These are phyloP conservation scores for Penicillium verrucosum DNA, from an alignment of 2,329 filamentous ascomycete species.

Conservation along the genomic window DNA sequence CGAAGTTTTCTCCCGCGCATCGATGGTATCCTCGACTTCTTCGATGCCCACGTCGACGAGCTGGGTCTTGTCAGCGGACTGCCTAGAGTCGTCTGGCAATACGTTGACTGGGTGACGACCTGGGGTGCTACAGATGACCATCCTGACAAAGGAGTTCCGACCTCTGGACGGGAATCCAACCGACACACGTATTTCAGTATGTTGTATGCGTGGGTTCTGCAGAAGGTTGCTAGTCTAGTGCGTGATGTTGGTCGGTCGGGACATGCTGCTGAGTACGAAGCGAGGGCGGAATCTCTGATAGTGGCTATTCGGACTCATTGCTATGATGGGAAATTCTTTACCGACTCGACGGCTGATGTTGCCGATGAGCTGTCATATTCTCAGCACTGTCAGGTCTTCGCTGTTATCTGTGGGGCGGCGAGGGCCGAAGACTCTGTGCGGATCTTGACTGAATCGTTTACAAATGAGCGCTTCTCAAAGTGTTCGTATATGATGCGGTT, in stretches of 20 bases:
- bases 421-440: slow-evolving; percentile 10
- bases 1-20: slow-evolving; percentile 24
- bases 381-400: slow-evolving; percentile 34
- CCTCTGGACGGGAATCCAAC: slow-evolving; percentile 36
- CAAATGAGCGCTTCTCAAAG: slow-evolving; percentile 29
- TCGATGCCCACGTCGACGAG: slow-evolving; percentile 18
- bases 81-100: slow-evolving; percentile 31
- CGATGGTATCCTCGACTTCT: slow-evolving; percentile 27
- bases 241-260: slow-evolving; percentile 33
- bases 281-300: slow-evolving; percentile 18
- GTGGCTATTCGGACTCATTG: slow-evolving; percentile 27
- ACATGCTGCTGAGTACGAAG: slow-evolving; percentile 29
- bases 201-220: slow-evolving; percentile 40
- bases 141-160: slow-evolving; percentile 42
- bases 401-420: slow-evolving; percentile 27
- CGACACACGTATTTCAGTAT: slow-evolving; percentile 43
- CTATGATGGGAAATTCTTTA: slow-evolving; percentile 31
- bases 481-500: slow-evolving; percentile 44
- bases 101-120: slow-evolving; percentile 35
- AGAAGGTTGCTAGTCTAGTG: slow-evolving; percentile 33
- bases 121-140: slow-evolving; percentile 31
- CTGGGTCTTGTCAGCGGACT: slow-evolving; percentile 25
- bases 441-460: slow-evolving; percentile 30
- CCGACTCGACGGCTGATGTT: slow-evolving; percentile 33
- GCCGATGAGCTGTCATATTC: slow-evolving; percentile 22